phyloP scores from a whole-genome alignment of 805 yeast genomes.

The Zygotorulaspora florentina region DNA sequence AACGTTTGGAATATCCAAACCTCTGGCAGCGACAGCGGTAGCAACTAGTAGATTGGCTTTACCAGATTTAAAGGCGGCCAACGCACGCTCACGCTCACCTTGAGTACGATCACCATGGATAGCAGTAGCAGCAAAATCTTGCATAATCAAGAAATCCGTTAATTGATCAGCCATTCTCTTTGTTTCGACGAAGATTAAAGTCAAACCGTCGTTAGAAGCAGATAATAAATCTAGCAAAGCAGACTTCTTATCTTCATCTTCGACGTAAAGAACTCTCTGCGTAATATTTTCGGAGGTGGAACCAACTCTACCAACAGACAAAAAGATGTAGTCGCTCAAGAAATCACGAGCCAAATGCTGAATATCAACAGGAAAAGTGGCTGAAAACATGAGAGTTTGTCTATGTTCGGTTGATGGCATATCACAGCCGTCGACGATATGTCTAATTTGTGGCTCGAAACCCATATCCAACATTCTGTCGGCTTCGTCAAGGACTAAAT shows the following conservation, averaged over 20 bases:
- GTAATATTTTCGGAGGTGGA: constrained; percentile 98
- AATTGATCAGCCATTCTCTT: constrained; percentile 97
- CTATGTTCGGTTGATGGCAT: constrained; percentile 90
- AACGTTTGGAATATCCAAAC: constrained; percentile 98
- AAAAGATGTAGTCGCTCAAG: constrained; percentile 90
- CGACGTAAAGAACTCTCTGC: constrained; percentile 88
- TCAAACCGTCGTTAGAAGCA: constrained; percentile 75
- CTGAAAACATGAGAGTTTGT: constrained; percentile 98
- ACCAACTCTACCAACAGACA: constrained; percentile 98
- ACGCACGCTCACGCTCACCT: constrained; percentile 95
- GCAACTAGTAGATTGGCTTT: constrained; percentile 93
- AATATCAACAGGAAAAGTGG: constrained; percentile 98
- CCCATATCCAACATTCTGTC: constrained; percentile 99
- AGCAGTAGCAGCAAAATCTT: constrained; percentile 94
- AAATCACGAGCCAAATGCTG: constrained; percentile 97
- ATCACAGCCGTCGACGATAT: constrained; percentile 95
- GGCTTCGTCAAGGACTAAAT: constrained; percentile 96
- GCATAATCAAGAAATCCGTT: constrained; percentile 84
- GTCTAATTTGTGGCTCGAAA: constrained; percentile 98
- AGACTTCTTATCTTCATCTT: constrained; percentile 87
- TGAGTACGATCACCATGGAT: constrained; percentile 99
- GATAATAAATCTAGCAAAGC: constrained; percentile 84
- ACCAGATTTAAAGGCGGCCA: constrained; percentile 90
- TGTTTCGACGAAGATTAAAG: constrained; percentile 95
- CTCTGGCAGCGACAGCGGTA: constrained; percentile 99